These are phyloP conservation scores for Fusarium pseudocircinatum DNA, from an alignment of 2,329 filamentous ascomycete genomes.

Conservation along the genomic window DNA sequence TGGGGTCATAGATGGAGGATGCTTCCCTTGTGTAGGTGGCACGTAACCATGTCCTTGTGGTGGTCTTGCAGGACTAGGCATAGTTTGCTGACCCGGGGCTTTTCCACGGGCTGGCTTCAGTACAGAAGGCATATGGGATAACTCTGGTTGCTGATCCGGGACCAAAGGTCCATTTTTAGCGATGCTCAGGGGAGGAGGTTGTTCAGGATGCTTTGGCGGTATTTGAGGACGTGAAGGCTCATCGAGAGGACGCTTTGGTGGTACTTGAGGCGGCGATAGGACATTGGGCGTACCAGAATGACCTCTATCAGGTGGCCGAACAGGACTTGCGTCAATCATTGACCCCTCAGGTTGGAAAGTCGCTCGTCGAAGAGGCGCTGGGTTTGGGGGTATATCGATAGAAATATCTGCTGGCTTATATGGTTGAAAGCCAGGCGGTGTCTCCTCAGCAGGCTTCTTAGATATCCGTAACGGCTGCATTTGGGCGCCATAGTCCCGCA, in stretches of 20 bases:
- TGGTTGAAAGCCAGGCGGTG: conserved; percentile 15
- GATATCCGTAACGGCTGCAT: conserved; percentile 24
- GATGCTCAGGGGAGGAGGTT: neutral
- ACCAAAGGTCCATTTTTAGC: neutral
- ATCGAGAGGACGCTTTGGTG: conserved; percentile 28
- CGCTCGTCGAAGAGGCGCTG: conserved; percentile 17
- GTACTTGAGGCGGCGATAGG: conserved; percentile 37
- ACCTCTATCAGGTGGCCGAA: conserved; percentile 28
- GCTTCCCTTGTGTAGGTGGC: conserved; percentile 36
- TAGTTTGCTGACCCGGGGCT: conserved; percentile 13
- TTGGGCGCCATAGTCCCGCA: conserved; percentile 10
- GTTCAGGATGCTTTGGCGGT: conserved; percentile 3
- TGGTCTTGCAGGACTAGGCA: neutral
- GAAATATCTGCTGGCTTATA: conserved; percentile 27
- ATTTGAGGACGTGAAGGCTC: conserved; percentile 5
- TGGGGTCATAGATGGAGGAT: conserved; percentile 41
- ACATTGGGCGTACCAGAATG: conserved; percentile 34
- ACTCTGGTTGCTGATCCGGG: conserved; percentile 9
- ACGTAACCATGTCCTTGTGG: conserved; percentile 31
- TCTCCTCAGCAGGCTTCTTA: conserved; percentile 6
- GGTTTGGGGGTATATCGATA: conserved; percentile 5
- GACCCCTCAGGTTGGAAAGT: conserved; percentile 42
- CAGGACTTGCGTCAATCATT: conserved; percentile 33
- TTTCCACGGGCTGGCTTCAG: conserved; percentile 39
- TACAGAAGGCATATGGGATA: conserved; percentile 36